Conservation (phyloP, 2,329 filamentous ascomycete species). For the Xylogone sp. region DNA sequence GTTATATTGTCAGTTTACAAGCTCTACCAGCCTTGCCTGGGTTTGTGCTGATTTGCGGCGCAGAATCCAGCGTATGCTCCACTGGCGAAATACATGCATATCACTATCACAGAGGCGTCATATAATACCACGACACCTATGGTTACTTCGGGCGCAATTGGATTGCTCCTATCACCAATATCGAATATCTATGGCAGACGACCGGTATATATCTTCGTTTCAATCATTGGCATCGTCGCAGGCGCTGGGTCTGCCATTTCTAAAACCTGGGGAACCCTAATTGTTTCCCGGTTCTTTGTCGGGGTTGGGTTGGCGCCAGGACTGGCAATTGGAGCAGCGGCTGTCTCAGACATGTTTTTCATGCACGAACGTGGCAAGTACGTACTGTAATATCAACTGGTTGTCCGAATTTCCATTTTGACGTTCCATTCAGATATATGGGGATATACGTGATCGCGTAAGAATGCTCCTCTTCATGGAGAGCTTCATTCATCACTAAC, state of each 20-base stretch:
- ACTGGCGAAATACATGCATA: too few species aligned
- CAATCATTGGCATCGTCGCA: constrained; percentile 16
- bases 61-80: too few species aligned
- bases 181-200: constrained; percentile 15
- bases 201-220: constrained; percentile 19
- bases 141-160: constrained; percentile 1
- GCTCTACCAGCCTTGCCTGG: constrained; percentile 18
- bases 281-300: constrained; percentile 32
- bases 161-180: too few species aligned
- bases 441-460: constrained; percentile 6
- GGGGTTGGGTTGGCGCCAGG: constrained; percentile 23
- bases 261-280: constrained; percentile 61
- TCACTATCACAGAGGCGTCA: too few species aligned
- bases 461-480: constrained; percentile 18
- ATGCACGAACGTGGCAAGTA: constrained; percentile 25
- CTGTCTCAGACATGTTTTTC: constrained; percentile 29
- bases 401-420: too few species aligned
- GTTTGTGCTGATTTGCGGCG: constrained; percentile 16
- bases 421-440: too few species aligned
- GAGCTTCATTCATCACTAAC: too few species aligned
- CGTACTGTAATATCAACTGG: not conserved
- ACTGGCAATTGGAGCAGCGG: constrained; percentile 28
- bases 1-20: constrained; percentile 21
- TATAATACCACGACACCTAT: constrained; percentile 20
- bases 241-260: constrained; percentile 43